Conservation (phyloP, 2,329 filamentous ascomycete genomes). For the Hypocrella siamensis region DNA sequence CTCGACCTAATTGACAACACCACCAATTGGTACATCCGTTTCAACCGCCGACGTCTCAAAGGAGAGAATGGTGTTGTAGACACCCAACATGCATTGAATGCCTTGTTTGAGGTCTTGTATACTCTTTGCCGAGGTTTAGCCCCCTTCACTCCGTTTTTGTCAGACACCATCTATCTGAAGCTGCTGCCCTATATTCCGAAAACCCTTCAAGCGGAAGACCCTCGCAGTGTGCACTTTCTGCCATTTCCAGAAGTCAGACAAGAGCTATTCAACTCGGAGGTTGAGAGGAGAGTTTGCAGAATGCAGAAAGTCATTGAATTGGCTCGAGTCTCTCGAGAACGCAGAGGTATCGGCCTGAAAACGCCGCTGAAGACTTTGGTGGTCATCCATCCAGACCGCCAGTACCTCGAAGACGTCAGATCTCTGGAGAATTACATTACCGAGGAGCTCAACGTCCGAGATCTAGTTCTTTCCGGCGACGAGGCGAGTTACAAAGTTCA, state of each 20-base stretch:
- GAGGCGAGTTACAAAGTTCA: slow-evolving; percentile 86
- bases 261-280: slow-evolving; percentile 71
- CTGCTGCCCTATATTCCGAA: slow-evolving; percentile 71
- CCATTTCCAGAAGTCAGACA: slow-evolving; percentile 76
- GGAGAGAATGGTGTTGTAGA: slow-evolving; percentile 76
- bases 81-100: slow-evolving; percentile 81
- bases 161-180: slow-evolving; percentile 82
- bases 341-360: slow-evolving; percentile 72
- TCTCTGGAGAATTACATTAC: slow-evolving; percentile 77
- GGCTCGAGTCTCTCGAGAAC: slow-evolving; percentile 71
- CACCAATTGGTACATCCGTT: slow-evolving; percentile 98
- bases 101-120: slow-evolving; percentile 84
- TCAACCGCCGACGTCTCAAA: slow-evolving; percentile 84
- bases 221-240: slow-evolving; percentile 83
- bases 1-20: slow-evolving; percentile 79
- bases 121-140: slow-evolving; percentile 78
- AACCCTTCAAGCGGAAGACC: slow-evolving; percentile 50
- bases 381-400: slow-evolving; percentile 68
- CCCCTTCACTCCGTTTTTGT: slow-evolving; percentile 90
- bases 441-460: slow-evolving; percentile 82
- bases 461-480: slow-evolving; percentile 70
- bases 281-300: slow-evolving; percentile 72
- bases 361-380: slow-evolving; percentile 80
- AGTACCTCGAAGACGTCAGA: slow-evolving; percentile 75
- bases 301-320: slow-evolving; percentile 97